These are phyloP conservation scores for Psilocybe azurescens DNA, from an alignment of 768 basidiomycete genomes.

Conservation along the genomic window DNA sequence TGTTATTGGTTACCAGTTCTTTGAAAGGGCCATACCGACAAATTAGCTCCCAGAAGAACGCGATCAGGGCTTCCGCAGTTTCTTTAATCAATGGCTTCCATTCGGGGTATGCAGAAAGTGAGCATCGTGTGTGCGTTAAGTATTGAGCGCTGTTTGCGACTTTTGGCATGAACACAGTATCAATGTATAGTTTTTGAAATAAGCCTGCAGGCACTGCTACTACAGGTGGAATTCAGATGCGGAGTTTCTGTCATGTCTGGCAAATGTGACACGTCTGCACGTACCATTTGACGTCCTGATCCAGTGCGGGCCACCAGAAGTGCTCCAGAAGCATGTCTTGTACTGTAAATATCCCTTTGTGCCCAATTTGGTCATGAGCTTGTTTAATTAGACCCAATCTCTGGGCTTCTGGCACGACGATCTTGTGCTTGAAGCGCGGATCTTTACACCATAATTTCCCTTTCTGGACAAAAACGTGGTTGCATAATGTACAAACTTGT, in stretches of 20 bases:
- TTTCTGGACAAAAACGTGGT: constrained; percentile 15
- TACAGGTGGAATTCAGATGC: constrained; percentile 25
- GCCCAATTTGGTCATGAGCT: constrained; percentile 31
- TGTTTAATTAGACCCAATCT: constrained; percentile 16
- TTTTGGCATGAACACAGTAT: no score
- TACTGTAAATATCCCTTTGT: constrained; percentile 29
- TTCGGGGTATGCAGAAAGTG: no score
- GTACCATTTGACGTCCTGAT: constrained; percentile 32
- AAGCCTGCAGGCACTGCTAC: constrained; percentile 24
- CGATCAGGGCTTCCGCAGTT: no score
- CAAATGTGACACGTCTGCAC: constrained; percentile 41
- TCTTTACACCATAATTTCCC: constrained; percentile 21
- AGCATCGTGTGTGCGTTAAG: no score
- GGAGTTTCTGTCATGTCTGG: constrained; percentile 28
- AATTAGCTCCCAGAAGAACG: constrained; percentile 34
- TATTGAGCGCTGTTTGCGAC: no score
- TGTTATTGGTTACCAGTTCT: constrained; percentile 38
- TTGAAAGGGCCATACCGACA: constrained; percentile 30
- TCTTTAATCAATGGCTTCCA: no score
- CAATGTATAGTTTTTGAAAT: constrained; percentile 33
- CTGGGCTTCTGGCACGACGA: constrained; percentile 7
- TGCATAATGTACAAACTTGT: no score
- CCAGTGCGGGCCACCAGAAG: constrained; percentile 28
- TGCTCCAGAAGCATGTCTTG: constrained; percentile 13
- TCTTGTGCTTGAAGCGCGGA: constrained; percentile 23